A percentile compares a stretch with the other conserved stretches of the same genome.
Conservation (phyloP, 2,329 filamentous ascomycete genomes). For the Pleurostoma richardsiae region DNA sequence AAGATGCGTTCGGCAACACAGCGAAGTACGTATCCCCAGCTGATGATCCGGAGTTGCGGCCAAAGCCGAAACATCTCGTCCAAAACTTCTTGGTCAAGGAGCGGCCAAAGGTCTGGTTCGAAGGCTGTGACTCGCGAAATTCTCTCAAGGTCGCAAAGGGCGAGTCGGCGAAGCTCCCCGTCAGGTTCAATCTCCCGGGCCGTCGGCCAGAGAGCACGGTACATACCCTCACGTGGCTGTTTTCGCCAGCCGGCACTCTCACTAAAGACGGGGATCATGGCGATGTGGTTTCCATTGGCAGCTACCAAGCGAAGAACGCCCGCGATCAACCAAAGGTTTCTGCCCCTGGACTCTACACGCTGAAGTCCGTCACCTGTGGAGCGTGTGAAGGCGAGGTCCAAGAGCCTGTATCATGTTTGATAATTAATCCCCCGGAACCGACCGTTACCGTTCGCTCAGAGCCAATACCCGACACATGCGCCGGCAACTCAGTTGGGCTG, state of each 20-base stretch:
- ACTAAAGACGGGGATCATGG: slow-evolving; percentile 67
- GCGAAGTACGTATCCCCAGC: slow-evolving; percentile 64
- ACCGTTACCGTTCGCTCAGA: slow-evolving; percentile 68
- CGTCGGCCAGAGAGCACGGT: slow-evolving; percentile 54
- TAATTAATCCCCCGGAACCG: slow-evolving; percentile 88
- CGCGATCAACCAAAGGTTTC: slow-evolving; percentile 64
- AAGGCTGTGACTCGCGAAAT: slow-evolving; percentile 71
- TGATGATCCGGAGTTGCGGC: slow-evolving; percentile 64
- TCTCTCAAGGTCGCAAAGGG: slow-evolving; percentile 83
- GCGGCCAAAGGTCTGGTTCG: slow-evolving; percentile 67
- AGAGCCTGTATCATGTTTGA: slow-evolving; percentile 88
- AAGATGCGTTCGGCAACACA: slow-evolving; percentile 84
- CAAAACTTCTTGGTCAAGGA: slow-evolving; percentile 84
- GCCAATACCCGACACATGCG: slow-evolving; percentile 90
- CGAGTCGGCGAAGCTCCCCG: slow-evolving; percentile 60
- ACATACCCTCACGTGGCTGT: slow-evolving; percentile 75
- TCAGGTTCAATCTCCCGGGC: slow-evolving; percentile 63
- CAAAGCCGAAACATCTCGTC: slow-evolving; percentile 58
- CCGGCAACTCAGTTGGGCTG: slow-evolving; percentile 86
- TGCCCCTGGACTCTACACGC: slow-evolving; percentile 78
- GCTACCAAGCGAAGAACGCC: slow-evolving; percentile 55
- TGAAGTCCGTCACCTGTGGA: slow-evolving; percentile 73
- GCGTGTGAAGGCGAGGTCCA: slow-evolving; percentile 84
- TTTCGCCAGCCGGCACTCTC: slow-evolving; percentile 68
- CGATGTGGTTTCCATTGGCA: slow-evolving; percentile 50